A percentile compares a stretch with the other conserved stretches of the same genome.
Evolutionary conservation across 2,329 filamentous ascomycete species (phyloP).

Genomic region (Cryphonectria naterciae): DNA sequence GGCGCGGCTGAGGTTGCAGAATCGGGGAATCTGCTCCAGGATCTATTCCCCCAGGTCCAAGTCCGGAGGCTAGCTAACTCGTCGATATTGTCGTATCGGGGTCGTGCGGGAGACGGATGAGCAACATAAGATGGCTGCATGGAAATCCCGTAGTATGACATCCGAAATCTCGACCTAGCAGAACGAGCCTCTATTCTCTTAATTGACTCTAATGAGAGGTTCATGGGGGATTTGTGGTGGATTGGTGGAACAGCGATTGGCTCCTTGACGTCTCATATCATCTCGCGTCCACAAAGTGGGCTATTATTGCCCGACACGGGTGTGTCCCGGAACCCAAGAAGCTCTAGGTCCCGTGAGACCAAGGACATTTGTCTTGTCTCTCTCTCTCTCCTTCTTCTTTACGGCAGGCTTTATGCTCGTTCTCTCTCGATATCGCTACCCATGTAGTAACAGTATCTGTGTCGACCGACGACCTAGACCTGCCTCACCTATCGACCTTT

Average conservation of each 20-base stretch:
- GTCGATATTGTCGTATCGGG: neutral
- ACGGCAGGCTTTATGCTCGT: neutral
- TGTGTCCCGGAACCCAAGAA: neutral
- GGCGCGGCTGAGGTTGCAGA: neutral
- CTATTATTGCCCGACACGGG: neutral
- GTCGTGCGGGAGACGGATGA: neutral
- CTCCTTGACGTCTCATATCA: neutral
- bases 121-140: neutral
- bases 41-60: neutral
- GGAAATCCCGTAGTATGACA: neutral
- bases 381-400: neutral
- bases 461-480: neutral
- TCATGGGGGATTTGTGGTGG: neutral
- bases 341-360: neutral
- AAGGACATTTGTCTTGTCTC: neutral
- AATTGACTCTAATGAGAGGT: neutral
- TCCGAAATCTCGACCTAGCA: neutral
- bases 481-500: neutral
- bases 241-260: conserved; percentile 2
- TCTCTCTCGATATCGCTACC: too few relatives aligned
- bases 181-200: neutral
- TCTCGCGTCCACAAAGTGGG: neutral
- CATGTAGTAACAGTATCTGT: neutral
- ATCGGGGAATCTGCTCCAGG: conserved; percentile 4
- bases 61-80: neutral